A percentile compares a stretch with the other conserved stretches of the same genome.
Evolutionary conservation across 1,139 yeast species (phyloP).

Genomic region (Yamadazyma songkhlaensis): DNA sequence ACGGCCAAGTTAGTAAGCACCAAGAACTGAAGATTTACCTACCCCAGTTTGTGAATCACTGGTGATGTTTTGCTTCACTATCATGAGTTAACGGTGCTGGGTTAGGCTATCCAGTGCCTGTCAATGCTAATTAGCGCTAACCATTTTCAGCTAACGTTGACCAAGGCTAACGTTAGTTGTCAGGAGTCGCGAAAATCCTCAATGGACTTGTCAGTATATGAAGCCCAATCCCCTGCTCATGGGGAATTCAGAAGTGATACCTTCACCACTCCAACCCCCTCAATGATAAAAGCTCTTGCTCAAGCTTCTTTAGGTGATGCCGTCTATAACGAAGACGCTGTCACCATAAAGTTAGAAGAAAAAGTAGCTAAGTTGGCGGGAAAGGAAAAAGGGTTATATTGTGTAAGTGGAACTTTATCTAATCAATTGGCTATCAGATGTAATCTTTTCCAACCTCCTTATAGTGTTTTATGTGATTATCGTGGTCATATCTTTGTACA

Average conservation of each 20-base stretch:
- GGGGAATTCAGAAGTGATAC: conserved; percentile 84
- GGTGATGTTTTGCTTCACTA: too few relatives aligned
- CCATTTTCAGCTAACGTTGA: too few relatives aligned
- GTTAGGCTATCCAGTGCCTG: too few relatives aligned
- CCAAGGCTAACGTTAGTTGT: too few relatives aligned
- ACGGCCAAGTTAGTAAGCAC: too few relatives aligned
- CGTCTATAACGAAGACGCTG: conserved; percentile 80
- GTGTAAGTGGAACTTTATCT: conserved; percentile 88
- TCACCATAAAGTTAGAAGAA: conserved; percentile 63
- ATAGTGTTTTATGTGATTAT: conserved; percentile 77
- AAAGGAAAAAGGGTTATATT: conserved; percentile 78
- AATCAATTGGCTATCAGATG: conserved; percentile 85
- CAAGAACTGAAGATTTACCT: too few relatives aligned
- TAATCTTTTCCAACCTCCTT: conserved; percentile 81
- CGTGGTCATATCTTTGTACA: conserved; percentile 80
- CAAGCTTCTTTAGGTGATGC: conserved; percentile 71
- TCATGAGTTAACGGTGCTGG: too few relatives aligned
- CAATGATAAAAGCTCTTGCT: conserved; percentile 49
- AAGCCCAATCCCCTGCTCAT: conserved; percentile 27
- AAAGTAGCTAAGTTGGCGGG: conserved; percentile 72
- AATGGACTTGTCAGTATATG: conserved; percentile 13
- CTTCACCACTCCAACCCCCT: conserved; percentile 83
- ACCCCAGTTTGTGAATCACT: too few relatives aligned
- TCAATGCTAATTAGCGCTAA: too few relatives aligned
- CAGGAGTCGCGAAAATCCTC: too few relatives aligned